Evolutionary conservation across 768 basidiomycete species (phyloP).

Genomic region (Hypholoma fasciculare): DNA sequence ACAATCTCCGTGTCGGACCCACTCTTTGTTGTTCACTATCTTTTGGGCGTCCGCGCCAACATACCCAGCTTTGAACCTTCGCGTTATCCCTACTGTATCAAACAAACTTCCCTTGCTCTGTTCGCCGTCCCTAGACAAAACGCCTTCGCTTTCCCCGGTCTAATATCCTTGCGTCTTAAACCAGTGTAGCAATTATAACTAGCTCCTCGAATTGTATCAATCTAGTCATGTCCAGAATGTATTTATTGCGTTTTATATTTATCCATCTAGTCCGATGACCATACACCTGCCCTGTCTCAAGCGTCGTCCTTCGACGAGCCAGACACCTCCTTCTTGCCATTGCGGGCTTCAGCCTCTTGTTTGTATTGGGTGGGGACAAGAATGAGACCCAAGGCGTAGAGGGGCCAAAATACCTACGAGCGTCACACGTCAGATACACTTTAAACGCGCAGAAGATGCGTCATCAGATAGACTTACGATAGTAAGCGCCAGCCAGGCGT

Average conservation of each 20-base stretch:
- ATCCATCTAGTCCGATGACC: slow-evolving; percentile 1
- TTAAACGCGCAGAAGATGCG: neutral
- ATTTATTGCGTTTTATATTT: slow-evolving; percentile 16
- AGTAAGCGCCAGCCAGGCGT: slow-evolving; percentile 48
- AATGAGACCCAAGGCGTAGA: slow-evolving; percentile 41
- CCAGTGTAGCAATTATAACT: slow-evolving; percentile 4
- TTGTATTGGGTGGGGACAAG: slow-evolving; percentile 46
- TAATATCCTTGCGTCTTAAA: slow-evolving; percentile 9
- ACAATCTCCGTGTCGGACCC: slow-evolving; percentile 1
- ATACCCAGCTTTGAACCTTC: slow-evolving; percentile 15
- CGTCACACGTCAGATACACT: neutral
- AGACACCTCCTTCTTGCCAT: slow-evolving; percentile 18
- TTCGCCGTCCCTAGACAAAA: slow-evolving; percentile 8
- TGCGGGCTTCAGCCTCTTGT: slow-evolving; percentile 34
- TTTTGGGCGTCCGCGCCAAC: slow-evolving; percentile 4
- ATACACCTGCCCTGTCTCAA: slow-evolving; percentile 4
- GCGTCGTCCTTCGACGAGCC: slow-evolving; percentile 8
- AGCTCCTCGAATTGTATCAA: slow-evolving; percentile 20
- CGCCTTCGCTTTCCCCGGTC: slow-evolving; percentile 7
- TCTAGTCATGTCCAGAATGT: slow-evolving; percentile 18
- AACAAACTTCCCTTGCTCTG: slow-evolving; percentile 15
- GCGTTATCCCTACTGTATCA: slow-evolving; percentile 22
- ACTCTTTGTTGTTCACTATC: neutral
- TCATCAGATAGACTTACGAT: slow-evolving; percentile 28
- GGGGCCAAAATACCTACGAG: slow-evolving; percentile 45